These are phyloP conservation scores for Populus hybrid DNA, from an alignment of 441 rosid genomes.

Conservation along the genomic window DNA sequence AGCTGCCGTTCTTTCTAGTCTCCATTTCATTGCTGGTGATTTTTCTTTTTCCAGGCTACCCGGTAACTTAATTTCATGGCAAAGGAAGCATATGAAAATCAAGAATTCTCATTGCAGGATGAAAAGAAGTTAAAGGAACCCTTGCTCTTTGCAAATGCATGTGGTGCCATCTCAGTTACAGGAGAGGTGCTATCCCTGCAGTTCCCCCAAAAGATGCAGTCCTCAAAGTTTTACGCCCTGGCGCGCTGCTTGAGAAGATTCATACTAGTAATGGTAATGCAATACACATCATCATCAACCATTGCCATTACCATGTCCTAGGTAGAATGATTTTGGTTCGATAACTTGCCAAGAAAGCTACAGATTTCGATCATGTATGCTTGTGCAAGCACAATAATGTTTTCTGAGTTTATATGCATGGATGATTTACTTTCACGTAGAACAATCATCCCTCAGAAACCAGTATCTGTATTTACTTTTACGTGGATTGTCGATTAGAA, in stretches of 20 bases:
- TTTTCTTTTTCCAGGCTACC: neutral
- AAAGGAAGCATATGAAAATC: neutral
- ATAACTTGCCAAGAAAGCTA: too few species aligned
- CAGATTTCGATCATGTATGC: too few species aligned
- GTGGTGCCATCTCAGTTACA: conserved; percentile 31
- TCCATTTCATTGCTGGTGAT: neutral
- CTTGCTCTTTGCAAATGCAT: conserved; percentile 28
- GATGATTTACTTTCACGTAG: neutral
- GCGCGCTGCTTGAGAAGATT: neutral
- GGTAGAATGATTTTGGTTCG: too few species aligned
- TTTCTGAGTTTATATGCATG: neutral
- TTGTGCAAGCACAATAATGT: too few species aligned
- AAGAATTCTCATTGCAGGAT: conserved; percentile 21
- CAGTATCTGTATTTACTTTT: neutral
- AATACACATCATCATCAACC: too few species aligned
- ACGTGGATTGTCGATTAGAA: neutral
- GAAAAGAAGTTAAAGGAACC: conserved; percentile 29
- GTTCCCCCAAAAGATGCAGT: conserved; percentile 30
- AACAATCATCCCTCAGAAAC: neutral
- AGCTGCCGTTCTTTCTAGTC: too few species aligned
- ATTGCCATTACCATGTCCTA: too few species aligned
- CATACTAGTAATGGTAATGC: too few species aligned
- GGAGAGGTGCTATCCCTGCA: conserved; percentile 37
- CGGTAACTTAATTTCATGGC: neutral
- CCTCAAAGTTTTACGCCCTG: conserved; percentile 9